Evolutionary conservation across 208 protist species (phyloP), one percentile per base, ranked within the genome.

Genomic region (Trypanosoma boissoni): DNA sequence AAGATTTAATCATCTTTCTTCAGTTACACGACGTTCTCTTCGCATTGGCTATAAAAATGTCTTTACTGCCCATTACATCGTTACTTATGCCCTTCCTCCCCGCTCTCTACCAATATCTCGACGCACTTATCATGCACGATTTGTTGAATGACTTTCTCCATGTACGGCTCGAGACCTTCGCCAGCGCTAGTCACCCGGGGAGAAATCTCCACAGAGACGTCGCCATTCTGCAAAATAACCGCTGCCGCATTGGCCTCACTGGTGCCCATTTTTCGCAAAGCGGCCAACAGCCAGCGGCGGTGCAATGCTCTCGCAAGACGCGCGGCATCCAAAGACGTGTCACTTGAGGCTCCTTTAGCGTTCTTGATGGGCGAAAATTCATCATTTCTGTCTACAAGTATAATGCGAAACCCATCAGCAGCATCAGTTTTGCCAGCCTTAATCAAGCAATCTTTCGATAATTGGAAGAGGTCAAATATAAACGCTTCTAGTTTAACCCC

Each of bases 311-410:
- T 57, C 23, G 96, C 27, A 20, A 92, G 65, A 16, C 67, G 51
- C 4, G 81, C 63, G 23, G 92, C 97, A 0, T 96, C 98, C 21
- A 78, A 80, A 32, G 94, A 89, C 9, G 76, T 96, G 66, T 98
- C 92, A 42, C 57, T 61, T 9, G 51, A 46, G 5, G 88, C 66
- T 3, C 85, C 89, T 14, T 88, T 65, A 10, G 88, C 86, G 64
- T 99, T 99, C 61, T 99, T 99, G 36, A 99, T 86, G 24, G 98
- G 97, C 1, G 92, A 91, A 74, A 99, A 99, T 57, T 99, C 97
- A 3, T 87, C 76, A 3, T 64, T 70, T 12, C 98, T 74, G 3
- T 78, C 54, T 6, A 98, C 85, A 58, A 98, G 80, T 34, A 98
- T 65, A 29, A 97, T 80, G 26, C 78, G 64, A 50, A 98, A 85